Base-by-base conservation (phyloP, 164 flowering plant genomes). In the Tetracentron sinense region DNA sequence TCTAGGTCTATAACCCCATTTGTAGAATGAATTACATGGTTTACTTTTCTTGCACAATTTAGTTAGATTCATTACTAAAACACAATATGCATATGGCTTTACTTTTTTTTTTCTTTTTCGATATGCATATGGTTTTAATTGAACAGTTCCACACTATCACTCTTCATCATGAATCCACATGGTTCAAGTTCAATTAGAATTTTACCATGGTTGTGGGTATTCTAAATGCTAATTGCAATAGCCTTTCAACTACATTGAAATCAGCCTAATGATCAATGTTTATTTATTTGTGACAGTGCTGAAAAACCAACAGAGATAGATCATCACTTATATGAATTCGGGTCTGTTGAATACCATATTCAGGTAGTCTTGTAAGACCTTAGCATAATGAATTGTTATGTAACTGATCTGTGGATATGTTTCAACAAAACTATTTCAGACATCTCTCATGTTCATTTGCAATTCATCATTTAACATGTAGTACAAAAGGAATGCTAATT, bases 281-380 rank as follows among this genome's bases (percentile, higher is more conserved):
- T 15, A 46, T 62, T 68, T 7, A 63, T 46, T 75, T 55, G 44
- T 62, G 44, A 61, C 81, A 92, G 97, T 26, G 77, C 78, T 44
- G 80, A 82, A 46, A 81, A 73, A 58, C 81, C 87, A 15, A 14
- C 59, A 52, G 90, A 83, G 75, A 67, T 85, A 33, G 98, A 93
- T 68, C 90, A 93, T 62, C 83, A 79, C 68, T 58, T 93, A 66
- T 77, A 79, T 71, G 98, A 92, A 79, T 84, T 84, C 68, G 97
- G 98, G 10, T 85, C 90, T 6, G 88, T 92, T 31, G 73, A 83
- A 62, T 92, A 92, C 63, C 89, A 84, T 64, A 69, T 90, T 53
- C 79, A 87, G 98, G 98, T 93, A 65, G 21, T 31, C 26, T 19
- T 19, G 22, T 2, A 56, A 33, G 48, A 42, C 25, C 33, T 33